Evolutionary conservation across 306 rosid species (phyloP).

Genomic region (Vigna mungo): DNA sequence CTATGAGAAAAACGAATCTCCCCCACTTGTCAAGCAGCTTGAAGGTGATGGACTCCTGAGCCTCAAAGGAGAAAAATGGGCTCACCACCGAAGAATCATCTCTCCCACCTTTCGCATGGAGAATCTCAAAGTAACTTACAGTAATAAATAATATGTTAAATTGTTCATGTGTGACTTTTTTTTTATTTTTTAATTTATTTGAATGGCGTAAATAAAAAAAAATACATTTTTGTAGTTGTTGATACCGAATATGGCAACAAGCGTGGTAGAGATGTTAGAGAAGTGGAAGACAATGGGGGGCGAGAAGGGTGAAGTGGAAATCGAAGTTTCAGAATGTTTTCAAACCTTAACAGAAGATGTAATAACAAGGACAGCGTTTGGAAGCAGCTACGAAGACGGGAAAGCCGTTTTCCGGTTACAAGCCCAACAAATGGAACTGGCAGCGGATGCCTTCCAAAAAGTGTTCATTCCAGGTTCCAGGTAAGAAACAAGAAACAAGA

Average conservation of each 20-base stretch:
- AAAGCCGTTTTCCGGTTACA: conserved; percentile 76
- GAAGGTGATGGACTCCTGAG: conserved; percentile 94
- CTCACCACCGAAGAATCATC: conserved; percentile 78
- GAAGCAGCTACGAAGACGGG: conserved; percentile 82
- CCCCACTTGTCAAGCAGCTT: conserved; percentile 78
- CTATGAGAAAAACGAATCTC: conserved; percentile 84
- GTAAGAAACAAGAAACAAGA: conserved; percentile 1
- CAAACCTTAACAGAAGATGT: conserved; percentile 75
- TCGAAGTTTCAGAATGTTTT: conserved; percentile 79
- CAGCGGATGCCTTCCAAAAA: conserved; percentile 76
- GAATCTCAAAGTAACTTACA: conserved; percentile 66
- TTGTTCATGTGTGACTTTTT: background rate
- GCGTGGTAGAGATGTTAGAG: conserved; percentile 69
- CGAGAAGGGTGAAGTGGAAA: conserved; percentile 66
- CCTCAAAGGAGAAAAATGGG: conserved; percentile 89
- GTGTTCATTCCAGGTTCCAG: conserved; percentile 85
- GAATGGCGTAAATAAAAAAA: background rate
- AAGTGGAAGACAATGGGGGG: conserved; percentile 61
- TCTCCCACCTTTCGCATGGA: conserved; percentile 85
- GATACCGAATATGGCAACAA: conserved; percentile 74
- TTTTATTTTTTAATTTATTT: background rate
- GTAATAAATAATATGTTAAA: background rate
- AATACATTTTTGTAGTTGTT: conserved; percentile 44
- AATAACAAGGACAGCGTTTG: conserved; percentile 67
- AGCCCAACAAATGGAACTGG: conserved; percentile 74